Evolutionary conservation across 2,329 filamentous ascomycete genomes (phyloP).

Genomic region (Neopestalotiopsis rosae): DNA sequence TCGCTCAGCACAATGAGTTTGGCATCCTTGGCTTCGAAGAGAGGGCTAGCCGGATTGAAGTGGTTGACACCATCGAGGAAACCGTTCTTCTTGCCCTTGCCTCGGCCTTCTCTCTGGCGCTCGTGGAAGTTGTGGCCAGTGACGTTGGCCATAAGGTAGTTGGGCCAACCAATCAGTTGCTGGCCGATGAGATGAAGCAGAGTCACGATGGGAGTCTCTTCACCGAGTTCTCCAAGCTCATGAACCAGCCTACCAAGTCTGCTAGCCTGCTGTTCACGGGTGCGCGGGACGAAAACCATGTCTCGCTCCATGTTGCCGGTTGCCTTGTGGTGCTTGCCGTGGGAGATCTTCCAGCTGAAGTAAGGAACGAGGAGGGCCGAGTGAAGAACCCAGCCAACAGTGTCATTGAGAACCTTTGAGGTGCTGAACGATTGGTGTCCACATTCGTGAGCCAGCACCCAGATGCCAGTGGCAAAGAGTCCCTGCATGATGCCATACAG

Average conservation of each 20-base stretch:
- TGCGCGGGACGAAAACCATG: constrained; percentile 98
- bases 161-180: constrained; percentile 91
- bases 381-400: constrained; percentile 90
- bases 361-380: constrained; percentile 91
- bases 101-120: constrained; percentile 89
- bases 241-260: constrained; percentile 77
- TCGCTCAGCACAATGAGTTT: constrained; percentile 87
- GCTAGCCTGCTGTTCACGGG: constrained; percentile 78
- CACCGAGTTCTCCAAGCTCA: constrained; percentile 85
- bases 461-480: constrained; percentile 89
- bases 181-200: constrained; percentile 76
- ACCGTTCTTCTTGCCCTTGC: constrained; percentile 90
- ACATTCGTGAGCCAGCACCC: constrained; percentile 98
- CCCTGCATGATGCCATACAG: constrained; percentile 83
- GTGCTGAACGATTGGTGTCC: constrained; percentile 95
- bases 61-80: constrained; percentile 86
- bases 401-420: constrained; percentile 90
- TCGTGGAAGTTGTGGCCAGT: constrained; percentile 97
- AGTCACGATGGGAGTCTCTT: constrained; percentile 91
- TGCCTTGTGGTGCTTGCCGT: constrained; percentile 99
- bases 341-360: constrained; percentile 99
- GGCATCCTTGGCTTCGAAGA: constrained; percentile 92
- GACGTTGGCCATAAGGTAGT: constrained; percentile 90
- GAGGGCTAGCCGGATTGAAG: constrained; percentile 84
- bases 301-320: constrained; percentile 97